A percentile compares a stretch with the other conserved stretches of the same genome.
phyloP scores from a whole-genome alignment of 139 green algal species.

The Chlamydomonas sphaeroides region DNA sequence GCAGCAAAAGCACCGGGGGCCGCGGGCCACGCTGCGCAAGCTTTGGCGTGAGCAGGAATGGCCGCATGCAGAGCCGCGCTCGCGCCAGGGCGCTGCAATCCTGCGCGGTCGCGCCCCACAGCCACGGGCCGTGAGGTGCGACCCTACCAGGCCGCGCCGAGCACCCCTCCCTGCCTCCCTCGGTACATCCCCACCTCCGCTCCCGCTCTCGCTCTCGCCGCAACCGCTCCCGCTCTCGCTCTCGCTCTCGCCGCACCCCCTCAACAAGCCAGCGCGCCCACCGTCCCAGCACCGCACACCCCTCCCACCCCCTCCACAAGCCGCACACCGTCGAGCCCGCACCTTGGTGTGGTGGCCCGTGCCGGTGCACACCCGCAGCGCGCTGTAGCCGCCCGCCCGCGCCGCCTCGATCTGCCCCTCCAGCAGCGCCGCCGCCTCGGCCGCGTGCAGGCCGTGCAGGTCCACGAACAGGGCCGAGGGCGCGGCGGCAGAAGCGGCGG shows the following conservation, averaged over 20 bases:
- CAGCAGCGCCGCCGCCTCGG: constrained; percentile 69
- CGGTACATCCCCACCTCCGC: too few species aligned
- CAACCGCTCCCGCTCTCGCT: too few species aligned
- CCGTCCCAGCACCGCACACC: not conserved
- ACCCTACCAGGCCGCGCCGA: too few species aligned
- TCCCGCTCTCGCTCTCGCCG: too few species aligned
- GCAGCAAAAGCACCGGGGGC: not conserved
- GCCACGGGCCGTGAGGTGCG: too few species aligned
- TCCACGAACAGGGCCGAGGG: constrained; percentile 56
- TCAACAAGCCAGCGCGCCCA: not conserved
- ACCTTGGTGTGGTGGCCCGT: constrained; percentile 75
- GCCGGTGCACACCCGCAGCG: constrained; percentile 66
- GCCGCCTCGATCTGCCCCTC: constrained; percentile 43
- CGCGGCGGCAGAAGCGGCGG: too few species aligned
- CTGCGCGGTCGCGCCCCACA: too few species aligned
- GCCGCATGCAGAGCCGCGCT: not conserved
- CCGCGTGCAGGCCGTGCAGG: constrained; percentile 81
- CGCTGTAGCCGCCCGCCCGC: constrained; percentile 11
- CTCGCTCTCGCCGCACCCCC: not conserved
- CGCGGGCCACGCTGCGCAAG: not conserved
- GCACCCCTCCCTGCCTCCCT: too few species aligned
- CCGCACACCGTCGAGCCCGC: not conserved
- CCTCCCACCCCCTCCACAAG: not conserved
- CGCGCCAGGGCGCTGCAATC: too few species aligned
- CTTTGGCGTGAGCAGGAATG: not conserved